Base-by-base conservation (phyloP, 2,329 filamentous ascomycete species). In the Phyllosticta ampelicida region DNA sequence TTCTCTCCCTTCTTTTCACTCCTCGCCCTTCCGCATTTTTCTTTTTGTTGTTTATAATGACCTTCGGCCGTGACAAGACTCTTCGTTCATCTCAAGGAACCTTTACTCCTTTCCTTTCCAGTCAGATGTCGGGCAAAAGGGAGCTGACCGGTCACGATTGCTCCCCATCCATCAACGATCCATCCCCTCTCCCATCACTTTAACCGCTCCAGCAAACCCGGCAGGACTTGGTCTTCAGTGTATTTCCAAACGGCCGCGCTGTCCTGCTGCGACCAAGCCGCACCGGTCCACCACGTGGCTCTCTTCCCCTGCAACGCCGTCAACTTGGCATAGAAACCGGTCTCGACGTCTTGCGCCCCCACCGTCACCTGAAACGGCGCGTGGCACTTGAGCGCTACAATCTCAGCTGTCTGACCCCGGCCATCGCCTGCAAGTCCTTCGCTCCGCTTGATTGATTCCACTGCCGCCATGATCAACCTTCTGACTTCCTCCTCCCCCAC, bases 221-320 rank as follows among this genome's bases (percentile, higher is more conserved):
- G 50, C 49, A 29, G 20, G 13, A 53, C 50, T 16, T 52, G 48
- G 8, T 30, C 28, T 56, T 66, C 62, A 0, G 64, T 70, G 51
- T 68, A 71, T 8, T 65, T 59, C 67, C 67, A 72, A 16, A 72
- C 59, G n/a, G 61, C 53, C 48, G 55, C 62, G 2, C 67, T 68
- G 63, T 69, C 67, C 28, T 71, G 67, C 5, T 64, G 63, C 26
- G 68, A 61, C 62, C 66, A 68, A 10, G 67, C 62, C n/a, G 63
- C 63, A 3, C 68, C 68, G 2, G 65, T 67, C 56, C 60, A 69
- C 51, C 57, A 69, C 8, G 66, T 69, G 20, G 62, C 64, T 28
- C 52, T 56, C 29, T 60, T 44, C 2, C 68, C 67, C 23, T 70
- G 67, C 21, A 70, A 36, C 11, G 28, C 62, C 49, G 65, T 59